Evolutionary conservation across 306 rosid genomes (phyloP).

Genomic region (Adenanthera pavonina): DNA sequence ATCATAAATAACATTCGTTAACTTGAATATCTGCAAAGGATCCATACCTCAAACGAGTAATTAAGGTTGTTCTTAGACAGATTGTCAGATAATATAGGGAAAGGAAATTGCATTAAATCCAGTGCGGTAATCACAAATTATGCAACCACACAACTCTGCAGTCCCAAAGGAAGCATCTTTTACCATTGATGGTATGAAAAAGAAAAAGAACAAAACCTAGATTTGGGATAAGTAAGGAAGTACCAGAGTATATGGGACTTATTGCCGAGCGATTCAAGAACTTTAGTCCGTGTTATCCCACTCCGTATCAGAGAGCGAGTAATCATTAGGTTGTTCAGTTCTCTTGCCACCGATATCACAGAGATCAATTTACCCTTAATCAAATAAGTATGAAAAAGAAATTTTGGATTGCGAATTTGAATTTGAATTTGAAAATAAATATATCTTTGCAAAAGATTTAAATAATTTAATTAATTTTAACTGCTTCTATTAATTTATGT

Average conservation of each 20-base stretch:
- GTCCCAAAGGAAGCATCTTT: not conserved
- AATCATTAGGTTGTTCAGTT: too few relatives aligned
- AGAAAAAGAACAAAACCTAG: slow-evolving; percentile 31
- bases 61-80: not conserved
- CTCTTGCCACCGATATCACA: too few relatives aligned
- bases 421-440: too few relatives aligned
- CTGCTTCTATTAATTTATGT: too few relatives aligned
- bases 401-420: too few relatives aligned
- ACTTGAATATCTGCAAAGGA: not conserved
- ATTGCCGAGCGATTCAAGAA: not conserved
- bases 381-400: too few relatives aligned
- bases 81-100: not conserved
- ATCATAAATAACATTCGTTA: not conserved
- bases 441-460: too few relatives aligned
- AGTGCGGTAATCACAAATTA: not conserved
- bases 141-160: slow-evolving; percentile 15
- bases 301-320: too few relatives aligned
- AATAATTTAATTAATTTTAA: too few relatives aligned
- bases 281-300: not conserved
- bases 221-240: slow-evolving; percentile 6
- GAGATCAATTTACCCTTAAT: too few relatives aligned
- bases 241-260: not conserved
- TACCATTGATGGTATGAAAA: not conserved
- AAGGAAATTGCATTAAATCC: slow-evolving; percentile 10
- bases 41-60: slow-evolving; percentile 5